These are phyloP conservation scores for Cladophialophora immunda DNA, from an alignment of 2,329 filamentous ascomycete genomes.

Conservation along the genomic window DNA sequence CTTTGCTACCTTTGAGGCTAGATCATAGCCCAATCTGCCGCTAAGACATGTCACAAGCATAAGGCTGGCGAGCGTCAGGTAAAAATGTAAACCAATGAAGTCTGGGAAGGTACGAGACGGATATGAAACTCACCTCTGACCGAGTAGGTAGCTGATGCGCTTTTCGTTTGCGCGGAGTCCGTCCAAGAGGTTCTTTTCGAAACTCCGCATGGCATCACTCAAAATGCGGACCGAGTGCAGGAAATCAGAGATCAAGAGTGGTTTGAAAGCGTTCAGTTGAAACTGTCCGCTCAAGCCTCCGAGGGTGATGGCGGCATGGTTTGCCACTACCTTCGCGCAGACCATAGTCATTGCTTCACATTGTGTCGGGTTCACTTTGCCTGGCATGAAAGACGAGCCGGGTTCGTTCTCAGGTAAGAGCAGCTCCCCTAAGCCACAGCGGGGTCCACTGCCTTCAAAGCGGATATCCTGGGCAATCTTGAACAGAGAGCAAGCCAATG, in stretches of 20 bases:
- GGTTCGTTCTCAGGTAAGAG: constrained; percentile 96
- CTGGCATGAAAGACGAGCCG: constrained; percentile 97
- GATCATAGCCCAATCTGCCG: constrained; percentile 96
- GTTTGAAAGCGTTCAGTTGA: constrained; percentile 99
- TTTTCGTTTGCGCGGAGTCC: constrained; percentile 93
- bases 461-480: constrained; percentile 99
- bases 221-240: constrained; percentile 90
- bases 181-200: constrained; percentile 89
- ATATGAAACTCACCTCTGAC: constrained; percentile 77
- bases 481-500: constrained; percentile 86
- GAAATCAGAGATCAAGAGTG: constrained; percentile 91
- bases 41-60: constrained; percentile 99
- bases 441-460: constrained; percentile 93
- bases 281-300: constrained; percentile 98
- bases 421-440: constrained; percentile 94
- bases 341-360: constrained; percentile 98
- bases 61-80: constrained; percentile 63
- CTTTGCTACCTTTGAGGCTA: constrained; percentile 96
- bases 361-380: constrained; percentile 99
- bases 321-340: constrained; percentile 96
- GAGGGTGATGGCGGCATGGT: constrained; percentile 91
- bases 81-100: constrained; percentile 13
- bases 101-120: constrained; percentile 3
- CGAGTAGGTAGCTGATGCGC: constrained; percentile 86
- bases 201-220: constrained; percentile 60